These are phyloP conservation scores for Miscanthus sacchariflorus DNA, from an alignment of 202 grass and related monocot genomes.

Conservation along the genomic window DNA sequence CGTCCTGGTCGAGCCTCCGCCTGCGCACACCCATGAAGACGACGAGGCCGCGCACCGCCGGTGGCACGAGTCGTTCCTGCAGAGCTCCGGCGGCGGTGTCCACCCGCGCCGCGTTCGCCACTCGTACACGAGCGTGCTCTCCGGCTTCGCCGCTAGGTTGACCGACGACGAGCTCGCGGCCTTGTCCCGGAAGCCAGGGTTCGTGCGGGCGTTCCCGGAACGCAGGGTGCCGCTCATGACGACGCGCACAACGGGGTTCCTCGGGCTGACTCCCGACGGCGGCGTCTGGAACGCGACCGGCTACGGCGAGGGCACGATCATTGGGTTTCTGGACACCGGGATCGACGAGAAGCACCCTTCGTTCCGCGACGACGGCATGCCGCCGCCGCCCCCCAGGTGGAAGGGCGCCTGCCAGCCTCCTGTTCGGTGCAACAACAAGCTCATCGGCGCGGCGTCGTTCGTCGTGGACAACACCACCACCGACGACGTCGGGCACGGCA, in stretches of 20 bases:
- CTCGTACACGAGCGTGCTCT: constrained; percentile 61
- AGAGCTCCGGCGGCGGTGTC: not conserved
- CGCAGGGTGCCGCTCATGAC: constrained; percentile 53
- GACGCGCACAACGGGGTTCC: constrained; percentile 62
- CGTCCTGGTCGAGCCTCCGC: constrained; percentile 42
- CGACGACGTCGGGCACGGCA: constrained; percentile 59
- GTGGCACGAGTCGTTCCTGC: constrained; percentile 70
- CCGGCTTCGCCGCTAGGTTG: constrained; percentile 60
- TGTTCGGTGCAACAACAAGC: constrained; percentile 65
- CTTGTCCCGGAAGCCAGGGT: constrained; percentile 52
- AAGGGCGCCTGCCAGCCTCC: constrained; percentile 49
- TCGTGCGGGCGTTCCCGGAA: constrained; percentile 65
- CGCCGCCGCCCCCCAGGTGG: constrained; percentile 60
- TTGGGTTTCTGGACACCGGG: constrained; percentile 67
- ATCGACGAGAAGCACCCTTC: constrained; percentile 58
- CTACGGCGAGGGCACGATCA: constrained; percentile 56
- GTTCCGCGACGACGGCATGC: constrained; percentile 52
- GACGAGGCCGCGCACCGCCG: constrained; percentile 33
- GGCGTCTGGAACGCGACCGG: constrained; percentile 50
- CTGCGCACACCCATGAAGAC: not conserved
- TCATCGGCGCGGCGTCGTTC: constrained; percentile 52
- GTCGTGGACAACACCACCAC: constrained; percentile 24
- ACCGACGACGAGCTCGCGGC: constrained; percentile 36
- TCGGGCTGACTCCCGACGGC: constrained; percentile 29
- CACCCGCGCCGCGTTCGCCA: constrained; percentile 31